These are phyloP conservation scores for Barnettozyma vustinii DNA, from an alignment of 805 yeast species.

Conservation along the genomic window DNA sequence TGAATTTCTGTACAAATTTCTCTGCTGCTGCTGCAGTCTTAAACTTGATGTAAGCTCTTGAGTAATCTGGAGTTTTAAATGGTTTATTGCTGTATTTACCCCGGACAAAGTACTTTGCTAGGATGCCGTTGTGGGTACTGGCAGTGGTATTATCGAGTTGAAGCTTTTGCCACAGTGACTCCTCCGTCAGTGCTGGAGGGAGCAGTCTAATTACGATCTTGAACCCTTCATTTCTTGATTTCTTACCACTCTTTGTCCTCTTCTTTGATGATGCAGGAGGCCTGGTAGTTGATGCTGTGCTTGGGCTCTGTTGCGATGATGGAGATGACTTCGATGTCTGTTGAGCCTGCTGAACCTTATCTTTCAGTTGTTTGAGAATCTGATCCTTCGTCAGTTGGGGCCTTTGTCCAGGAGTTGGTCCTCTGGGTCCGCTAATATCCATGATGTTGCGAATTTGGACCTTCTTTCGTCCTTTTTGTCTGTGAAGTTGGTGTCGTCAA, in stretches of 20 bases:
- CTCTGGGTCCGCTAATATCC: conserved; percentile 12
- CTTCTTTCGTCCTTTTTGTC: neutral
- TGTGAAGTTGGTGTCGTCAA: neutral
- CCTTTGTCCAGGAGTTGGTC: conserved; percentile 3
- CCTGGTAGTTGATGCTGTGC: neutral
- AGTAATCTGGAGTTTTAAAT: conserved; percentile 34
- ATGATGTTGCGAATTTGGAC: neutral
- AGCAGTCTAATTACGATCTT: conserved; percentile 34
- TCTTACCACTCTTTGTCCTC: neutral
- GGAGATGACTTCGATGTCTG: neutral
- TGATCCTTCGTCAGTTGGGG: conserved; percentile 5
- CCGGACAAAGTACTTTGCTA: conserved; percentile 32
- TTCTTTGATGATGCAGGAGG: neutral
- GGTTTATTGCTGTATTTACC: conserved; percentile 36
- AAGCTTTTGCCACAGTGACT: conserved; percentile 25
- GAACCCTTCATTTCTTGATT: conserved; percentile 7
- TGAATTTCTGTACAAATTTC: conserved; percentile 25
- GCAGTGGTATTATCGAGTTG: conserved; percentile 7
- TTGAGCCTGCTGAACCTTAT: conserved; percentile 17
- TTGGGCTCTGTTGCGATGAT: neutral
- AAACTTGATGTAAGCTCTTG: conserved; percentile 38
- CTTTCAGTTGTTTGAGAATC: conserved; percentile 1
- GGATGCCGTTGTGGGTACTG: conserved; percentile 1
- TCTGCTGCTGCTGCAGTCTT: conserved; percentile 25
- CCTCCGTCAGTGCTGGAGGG: conserved; percentile 35